phyloP scores from a whole-genome alignment of 179 eudicot species.

The Sideroxylon spinosum region DNA sequence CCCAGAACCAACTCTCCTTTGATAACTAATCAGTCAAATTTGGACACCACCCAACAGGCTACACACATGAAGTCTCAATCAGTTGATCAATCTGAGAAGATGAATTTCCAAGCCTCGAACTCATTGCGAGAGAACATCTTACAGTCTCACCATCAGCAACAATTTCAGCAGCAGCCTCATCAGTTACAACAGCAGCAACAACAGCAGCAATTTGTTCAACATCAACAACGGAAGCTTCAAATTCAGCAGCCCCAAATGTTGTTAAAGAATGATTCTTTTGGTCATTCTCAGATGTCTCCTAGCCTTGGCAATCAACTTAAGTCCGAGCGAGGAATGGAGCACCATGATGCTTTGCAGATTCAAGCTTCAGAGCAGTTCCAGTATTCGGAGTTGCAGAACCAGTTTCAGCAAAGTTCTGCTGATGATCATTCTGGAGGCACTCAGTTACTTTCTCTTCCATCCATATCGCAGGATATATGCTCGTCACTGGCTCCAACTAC shows the following conservation, averaged over 20 bases:
- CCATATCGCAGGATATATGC: conserved; percentile 32
- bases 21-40: conserved; percentile 33
- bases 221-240: conserved; percentile 36
- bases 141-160: conserved; percentile 32
- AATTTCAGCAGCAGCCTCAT: conserved; percentile 43
- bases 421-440: conserved; percentile 33
- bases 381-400: conserved; percentile 32
- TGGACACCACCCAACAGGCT: conserved; percentile 30
- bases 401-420: conserved; percentile 30
- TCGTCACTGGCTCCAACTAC: conserved; percentile 34
- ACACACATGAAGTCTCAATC: conserved; percentile 39
- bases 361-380: conserved; percentile 31
- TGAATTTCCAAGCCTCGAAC: conserved; percentile 35
- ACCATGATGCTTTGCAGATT: conserved; percentile 33
- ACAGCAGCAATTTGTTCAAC: conserved; percentile 32
- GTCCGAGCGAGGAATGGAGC: conserved; percentile 33
- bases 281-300: conserved; percentile 32
- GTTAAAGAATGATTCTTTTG: conserved; percentile 30
- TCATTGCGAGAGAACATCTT: conserved; percentile 34
- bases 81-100: conserved; percentile 39
- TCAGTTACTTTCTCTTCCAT: conserved; percentile 28
- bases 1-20: conserved; percentile 37
- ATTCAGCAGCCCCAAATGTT: conserved; percentile 39
- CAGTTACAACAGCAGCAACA: conserved; percentile 37
- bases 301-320: conserved; percentile 31